Conservation (phyloP, 345 rosid genomes). For the Salix caprea region DNA sequence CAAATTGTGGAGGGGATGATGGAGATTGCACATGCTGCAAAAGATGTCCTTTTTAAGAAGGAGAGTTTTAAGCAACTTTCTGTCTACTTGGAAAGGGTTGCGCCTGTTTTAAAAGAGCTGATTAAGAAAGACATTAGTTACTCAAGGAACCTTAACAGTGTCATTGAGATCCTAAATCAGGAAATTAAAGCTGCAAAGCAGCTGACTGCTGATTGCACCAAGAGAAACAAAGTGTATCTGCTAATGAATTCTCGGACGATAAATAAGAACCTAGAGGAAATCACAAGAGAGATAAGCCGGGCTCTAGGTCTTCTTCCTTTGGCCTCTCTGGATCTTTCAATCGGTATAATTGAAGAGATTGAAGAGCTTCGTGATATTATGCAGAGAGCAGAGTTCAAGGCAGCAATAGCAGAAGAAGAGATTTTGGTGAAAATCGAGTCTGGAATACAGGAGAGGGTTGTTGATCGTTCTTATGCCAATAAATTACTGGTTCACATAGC, state of each 20-base stretch:
- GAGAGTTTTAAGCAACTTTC: conserved; percentile 53
- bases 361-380: conserved; percentile 35
- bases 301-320: conserved; percentile 56
- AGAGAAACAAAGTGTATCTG: conserved; percentile 60
- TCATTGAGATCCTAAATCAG: conserved; percentile 46
- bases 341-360: conserved; percentile 39
- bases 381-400: conserved; percentile 55
- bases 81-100: conserved; percentile 42
- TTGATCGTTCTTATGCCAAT: conserved; percentile 60
- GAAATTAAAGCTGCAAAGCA: conserved; percentile 48
- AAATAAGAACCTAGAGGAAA: conserved; percentile 31
- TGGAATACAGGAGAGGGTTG: conserved; percentile 61
- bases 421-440: conserved; percentile 56
- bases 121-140: conserved; percentile 24
- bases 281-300: conserved; percentile 44
- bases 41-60: conserved; percentile 44
- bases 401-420: conserved; percentile 58
- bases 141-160: conserved; percentile 43
- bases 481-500: conserved; percentile 49
- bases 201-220: conserved; percentile 41
- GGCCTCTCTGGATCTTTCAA: conserved; percentile 51
- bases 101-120: conserved; percentile 52
- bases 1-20: conserved; percentile 39
- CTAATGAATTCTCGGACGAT: conserved; percentile 53
- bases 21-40: conserved; percentile 35